Evolutionary conservation across 169 alveolate species (phyloP), one percentile per base, ranked within the genome.

Genomic region (Cryptosporidium felis): DNA sequence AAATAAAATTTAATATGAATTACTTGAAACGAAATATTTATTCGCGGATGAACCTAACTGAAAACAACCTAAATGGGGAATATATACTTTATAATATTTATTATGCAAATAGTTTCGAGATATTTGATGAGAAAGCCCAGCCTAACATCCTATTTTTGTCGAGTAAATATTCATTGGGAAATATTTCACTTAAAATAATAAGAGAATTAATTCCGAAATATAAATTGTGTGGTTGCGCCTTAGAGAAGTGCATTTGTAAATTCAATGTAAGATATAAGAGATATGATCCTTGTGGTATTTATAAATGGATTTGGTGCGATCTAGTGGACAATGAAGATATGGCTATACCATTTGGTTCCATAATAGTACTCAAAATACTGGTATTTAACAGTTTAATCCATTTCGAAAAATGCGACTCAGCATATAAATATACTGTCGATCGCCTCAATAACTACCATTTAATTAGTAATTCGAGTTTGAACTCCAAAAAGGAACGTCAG

Each of bases 301-400:
- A 51, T 53, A 51, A 34, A 34, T 74, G 85, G 85, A 38, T 74
- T n/a, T 74, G 85, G 85, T 41, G 67, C 40, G 85, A 74, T 53
- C 28, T 74, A 30, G 45, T 38, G 14, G 14, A 44, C 32, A 38
- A 44, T 16, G 42, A 46, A 1, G 81, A 65, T 21, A 28, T 46
- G 1, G 81, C 63, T n/a, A 46, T 28, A 14, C 81, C 81, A 26
- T 65, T 28, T 46, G 34, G 49, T 45, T 45, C 81, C 12, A 36
- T 8, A 26, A 49, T 65, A 14, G 32, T 65, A 5, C 81, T 65
- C 5, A 65, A 32, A 65, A 53, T 65, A 44, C 61, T 65, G n/a
- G 81, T 65, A 32, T 65, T 44, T 46, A n/a, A n/a, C n/a, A n/a
- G n/a, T n/a, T n/a, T n/a, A n/a, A n/a, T n/a, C n/a, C n/a, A n/a